Percentiles rank a stretch among this genome's conserved stretches.
phyloP scores from a whole-genome alignment of 371 early-diverging fungal species.

The Dinochytrium kinnereticum region DNA sequence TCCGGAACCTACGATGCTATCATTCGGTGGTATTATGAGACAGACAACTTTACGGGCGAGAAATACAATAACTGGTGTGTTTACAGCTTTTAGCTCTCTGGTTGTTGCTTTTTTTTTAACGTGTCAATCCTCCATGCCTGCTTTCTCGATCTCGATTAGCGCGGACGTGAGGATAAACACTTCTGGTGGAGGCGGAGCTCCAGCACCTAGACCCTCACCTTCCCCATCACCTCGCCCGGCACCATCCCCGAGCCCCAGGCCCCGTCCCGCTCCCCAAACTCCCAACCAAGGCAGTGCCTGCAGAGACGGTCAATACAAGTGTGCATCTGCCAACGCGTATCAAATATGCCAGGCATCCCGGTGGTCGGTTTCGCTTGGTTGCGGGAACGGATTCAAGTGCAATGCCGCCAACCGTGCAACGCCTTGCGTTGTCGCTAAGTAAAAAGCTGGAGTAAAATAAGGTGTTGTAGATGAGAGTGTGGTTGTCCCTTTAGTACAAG shows the following conservation, averaged over 20 bases:
- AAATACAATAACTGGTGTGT: constrained; percentile 9
- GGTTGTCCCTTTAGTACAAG: no score
- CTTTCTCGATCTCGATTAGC: no score
- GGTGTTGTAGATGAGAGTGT: no score
- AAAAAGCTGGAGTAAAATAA: no score
- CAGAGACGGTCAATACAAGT: neutral
- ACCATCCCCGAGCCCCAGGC: neutral
- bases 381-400: neutral
- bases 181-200: neutral
- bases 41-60: constrained; percentile 1
- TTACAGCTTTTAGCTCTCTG: neutral
- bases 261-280: neutral
- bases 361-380: neutral
- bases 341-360: neutral
- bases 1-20: constrained; percentile 8
- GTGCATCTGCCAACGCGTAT: neutral
- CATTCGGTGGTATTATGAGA: constrained; percentile 4
- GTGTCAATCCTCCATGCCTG: no score
- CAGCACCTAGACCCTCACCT: neutral
- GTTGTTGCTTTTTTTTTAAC: neutral
- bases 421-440: neutral
- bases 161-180: neutral
- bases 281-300: neutral
- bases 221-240: neutral
- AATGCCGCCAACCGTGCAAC: neutral